Evolutionary conservation across 2,329 filamentous ascomycete genomes (phyloP).

Genomic region (Hawksworthiomyces lignivorus): DNA sequence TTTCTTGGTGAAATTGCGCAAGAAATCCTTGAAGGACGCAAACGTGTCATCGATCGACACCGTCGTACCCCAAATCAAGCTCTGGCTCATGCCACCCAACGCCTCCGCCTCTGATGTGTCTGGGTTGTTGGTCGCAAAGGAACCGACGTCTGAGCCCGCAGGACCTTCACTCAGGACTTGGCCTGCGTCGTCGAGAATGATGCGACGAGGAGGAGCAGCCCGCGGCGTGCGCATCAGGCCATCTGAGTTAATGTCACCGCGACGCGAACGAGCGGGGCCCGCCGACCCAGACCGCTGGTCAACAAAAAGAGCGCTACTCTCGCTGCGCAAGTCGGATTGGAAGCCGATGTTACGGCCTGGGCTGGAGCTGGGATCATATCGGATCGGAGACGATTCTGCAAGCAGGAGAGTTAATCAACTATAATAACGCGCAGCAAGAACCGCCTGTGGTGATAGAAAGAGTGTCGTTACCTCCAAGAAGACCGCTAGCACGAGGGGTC

Average conservation of each 20-base stretch:
- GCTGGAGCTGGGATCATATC: constrained; percentile 85
- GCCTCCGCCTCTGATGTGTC: constrained; percentile 87
- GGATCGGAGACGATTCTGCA: constrained; percentile 83
- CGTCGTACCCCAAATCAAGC: constrained; percentile 94
- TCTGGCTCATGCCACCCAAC: constrained; percentile 72
- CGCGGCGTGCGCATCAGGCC: constrained; percentile 50
- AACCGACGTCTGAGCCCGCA: constrained; percentile 50
- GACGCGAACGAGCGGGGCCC: constrained; percentile 53
- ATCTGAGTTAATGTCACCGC: constrained; percentile 80
- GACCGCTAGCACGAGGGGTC: constrained; percentile 61
- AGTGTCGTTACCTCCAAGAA: constrained; percentile 51
- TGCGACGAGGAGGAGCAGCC: constrained; percentile 45
- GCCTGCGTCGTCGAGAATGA: constrained; percentile 49
- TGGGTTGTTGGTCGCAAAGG: constrained; percentile 60
- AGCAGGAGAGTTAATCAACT: neutral
- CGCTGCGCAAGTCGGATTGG: constrained; percentile 68
- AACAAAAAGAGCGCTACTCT: constrained; percentile 82
- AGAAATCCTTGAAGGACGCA: constrained; percentile 80
- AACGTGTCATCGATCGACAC: constrained; percentile 89
- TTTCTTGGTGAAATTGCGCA: constrained; percentile 85
- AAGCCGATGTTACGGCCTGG: constrained; percentile 52
- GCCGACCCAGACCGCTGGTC: constrained; percentile 48
- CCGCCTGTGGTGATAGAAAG: no score
- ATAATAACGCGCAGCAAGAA: no score
- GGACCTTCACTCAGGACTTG: constrained; percentile 47